These are phyloP conservation scores for Trifolium fragiferum DNA, from an alignment of 306 rosid genomes.

Conservation along the genomic window DNA sequence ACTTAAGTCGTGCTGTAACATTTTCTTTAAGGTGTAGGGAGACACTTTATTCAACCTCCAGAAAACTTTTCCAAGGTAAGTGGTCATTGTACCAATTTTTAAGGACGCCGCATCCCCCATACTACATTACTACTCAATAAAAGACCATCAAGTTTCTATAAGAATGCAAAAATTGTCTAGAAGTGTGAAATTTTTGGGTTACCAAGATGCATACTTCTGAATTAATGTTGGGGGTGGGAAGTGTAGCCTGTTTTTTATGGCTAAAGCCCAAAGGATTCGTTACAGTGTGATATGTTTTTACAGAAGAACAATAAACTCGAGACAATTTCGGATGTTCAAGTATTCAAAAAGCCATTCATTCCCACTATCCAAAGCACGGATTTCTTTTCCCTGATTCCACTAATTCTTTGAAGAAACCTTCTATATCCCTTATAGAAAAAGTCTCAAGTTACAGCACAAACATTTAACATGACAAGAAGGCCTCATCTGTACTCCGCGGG, in stretches of 20 bases:
- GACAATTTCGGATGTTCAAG: slow-evolving; percentile 17
- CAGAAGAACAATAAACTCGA: not conserved
- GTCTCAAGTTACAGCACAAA: slow-evolving; percentile 53
- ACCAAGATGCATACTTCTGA: no score
- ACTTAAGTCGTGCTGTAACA: no score
- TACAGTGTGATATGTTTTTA: not conserved
- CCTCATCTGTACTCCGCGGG: slow-evolving; percentile 80
- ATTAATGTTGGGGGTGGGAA: not conserved
- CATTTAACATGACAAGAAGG: slow-evolving; percentile 38
- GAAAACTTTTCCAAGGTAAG: no score
- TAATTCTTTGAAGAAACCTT: slow-evolving; percentile 40
- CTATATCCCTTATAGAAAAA: slow-evolving; percentile 31
- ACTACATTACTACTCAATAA: no score
- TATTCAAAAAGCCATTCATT: slow-evolving; percentile 34
- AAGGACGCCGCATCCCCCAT: no score
- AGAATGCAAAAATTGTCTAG: no score
- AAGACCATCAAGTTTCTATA: no score
- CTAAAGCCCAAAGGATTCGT: slow-evolving; percentile 18
- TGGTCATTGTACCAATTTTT: no score
- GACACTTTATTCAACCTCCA: no score
- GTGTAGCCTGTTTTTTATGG: not conserved
- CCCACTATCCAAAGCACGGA: slow-evolving; percentile 32
- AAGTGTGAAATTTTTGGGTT: no score
- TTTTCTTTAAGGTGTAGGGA: no score
- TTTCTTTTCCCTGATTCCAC: slow-evolving; percentile 34